Evolutionary conservation across 2,329 filamentous ascomycete species (phyloP).

Genomic region (Pseudocercospora vitis): DNA sequence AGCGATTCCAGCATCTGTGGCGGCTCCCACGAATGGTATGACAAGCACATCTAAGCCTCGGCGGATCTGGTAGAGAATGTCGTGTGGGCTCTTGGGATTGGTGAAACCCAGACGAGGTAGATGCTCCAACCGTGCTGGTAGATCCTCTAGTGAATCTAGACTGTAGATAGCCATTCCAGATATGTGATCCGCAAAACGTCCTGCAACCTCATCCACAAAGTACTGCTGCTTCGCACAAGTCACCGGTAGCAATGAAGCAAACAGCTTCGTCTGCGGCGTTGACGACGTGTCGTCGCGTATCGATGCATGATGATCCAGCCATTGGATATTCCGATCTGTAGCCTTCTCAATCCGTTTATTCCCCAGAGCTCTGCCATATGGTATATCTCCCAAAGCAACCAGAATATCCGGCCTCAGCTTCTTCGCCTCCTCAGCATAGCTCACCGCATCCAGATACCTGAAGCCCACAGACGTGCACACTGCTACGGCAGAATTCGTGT

Average conservation of each 20-base stretch:
- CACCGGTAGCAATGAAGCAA: constrained; percentile 70
- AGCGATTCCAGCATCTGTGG: constrained; percentile 83
- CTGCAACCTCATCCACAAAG: constrained; percentile 73
- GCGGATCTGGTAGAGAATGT: constrained; percentile 71
- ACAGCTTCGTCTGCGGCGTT: constrained; percentile 51
- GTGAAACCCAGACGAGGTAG: constrained; percentile 76
- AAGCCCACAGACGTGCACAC: constrained; percentile 88
- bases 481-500: constrained; percentile 64
- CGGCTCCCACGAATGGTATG: constrained; percentile 69
- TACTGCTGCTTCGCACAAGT: constrained; percentile 72
- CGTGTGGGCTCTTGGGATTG: constrained; percentile 68
- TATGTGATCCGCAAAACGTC: constrained; percentile 59
- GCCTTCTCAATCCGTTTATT: constrained; percentile 76
- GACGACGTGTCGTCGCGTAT: constrained; percentile 8
- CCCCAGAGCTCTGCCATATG: constrained; percentile 52
- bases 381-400: constrained; percentile 72
- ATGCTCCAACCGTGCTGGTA: constrained; percentile 60
- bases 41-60: constrained; percentile 79
- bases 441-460: constrained; percentile 64
- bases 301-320: constrained; percentile 68
- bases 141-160: constrained; percentile 64
- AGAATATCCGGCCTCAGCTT: constrained; percentile 77
- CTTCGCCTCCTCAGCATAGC: constrained; percentile 66
- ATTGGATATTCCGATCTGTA: constrained; percentile 80
- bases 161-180: constrained; percentile 78